These are phyloP conservation scores for Platanthera guangdongensis DNA, from an alignment of 106 monocot species.

Conservation along the genomic window DNA sequence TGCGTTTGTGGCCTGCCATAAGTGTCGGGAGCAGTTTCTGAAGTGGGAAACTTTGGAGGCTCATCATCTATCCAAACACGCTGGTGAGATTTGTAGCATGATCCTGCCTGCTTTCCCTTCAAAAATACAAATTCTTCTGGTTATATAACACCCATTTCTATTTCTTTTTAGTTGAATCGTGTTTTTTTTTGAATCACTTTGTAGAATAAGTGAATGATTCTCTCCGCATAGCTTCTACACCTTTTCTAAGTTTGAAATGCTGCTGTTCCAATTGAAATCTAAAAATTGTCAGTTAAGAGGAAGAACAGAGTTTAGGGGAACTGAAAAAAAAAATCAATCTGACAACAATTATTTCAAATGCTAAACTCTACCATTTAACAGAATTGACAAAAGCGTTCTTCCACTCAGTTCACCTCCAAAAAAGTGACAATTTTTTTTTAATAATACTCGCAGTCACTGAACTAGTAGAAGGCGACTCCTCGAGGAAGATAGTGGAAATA, in stretches of 20 bases:
- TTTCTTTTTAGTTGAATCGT: background rate
- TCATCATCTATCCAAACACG: slow-evolving; percentile 93
- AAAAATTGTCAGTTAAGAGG: too few species aligned
- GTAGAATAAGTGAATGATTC: background rate
- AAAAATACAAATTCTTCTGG: too few species aligned
- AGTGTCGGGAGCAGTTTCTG: slow-evolving; percentile 82
- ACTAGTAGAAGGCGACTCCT: slow-evolving; percentile 88
- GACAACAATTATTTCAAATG: too few species aligned
- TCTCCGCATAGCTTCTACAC: background rate
- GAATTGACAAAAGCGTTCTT: too few species aligned
- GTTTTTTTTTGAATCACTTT: background rate
- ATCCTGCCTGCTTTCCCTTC: background rate
- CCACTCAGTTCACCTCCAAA: too few species aligned
- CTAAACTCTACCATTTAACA: too few species aligned
- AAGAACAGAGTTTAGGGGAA: too few species aligned
- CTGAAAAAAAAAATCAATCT: too few species aligned
- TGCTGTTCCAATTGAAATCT: too few species aligned
- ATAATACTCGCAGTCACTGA: slow-evolving; percentile 57
- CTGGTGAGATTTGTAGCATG: slow-evolving; percentile 37
- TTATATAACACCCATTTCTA: background rate
- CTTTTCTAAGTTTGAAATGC: too few species aligned
- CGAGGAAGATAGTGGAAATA: slow-evolving; percentile 94
- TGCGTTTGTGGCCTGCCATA: slow-evolving; percentile 46
- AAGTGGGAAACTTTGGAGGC: slow-evolving; percentile 73
- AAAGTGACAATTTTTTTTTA: background rate